Base-by-base conservation (phyloP, 2,329 filamentous ascomycete genomes). In the Keithomyces neogunnii region DNA sequence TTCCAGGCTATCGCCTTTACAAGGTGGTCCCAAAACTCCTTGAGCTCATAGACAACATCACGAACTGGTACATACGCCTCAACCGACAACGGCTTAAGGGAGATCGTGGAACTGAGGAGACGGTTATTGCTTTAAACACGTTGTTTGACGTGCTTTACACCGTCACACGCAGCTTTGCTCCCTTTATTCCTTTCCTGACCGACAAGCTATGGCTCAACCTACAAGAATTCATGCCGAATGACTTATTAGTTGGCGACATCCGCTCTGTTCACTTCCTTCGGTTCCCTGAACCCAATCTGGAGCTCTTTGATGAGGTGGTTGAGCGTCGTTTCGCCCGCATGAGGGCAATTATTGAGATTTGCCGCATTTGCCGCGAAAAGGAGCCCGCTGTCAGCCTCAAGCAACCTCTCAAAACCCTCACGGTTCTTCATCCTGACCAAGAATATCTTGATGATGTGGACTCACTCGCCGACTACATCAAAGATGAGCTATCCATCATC, bases 21-120 rank as follows among this genome's bases (percentile, higher is more conserved):
- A 97, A 92, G 1, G 92, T 97, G 44, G 90, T 96, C 44, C 91
- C 91, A 6, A 80, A 88, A 56, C 73, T 97, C 54, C 78, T 95
- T 19, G 80, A 79, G 52, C 79, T 95, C 62, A 95, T 96, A 57
- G 92, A 96, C 63, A 90, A 95, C 70, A 90, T 88, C 3, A 96
- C 91, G 13, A 97, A 97, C 70, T 96, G 91, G 91, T 96, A 96
- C 71, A 96, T 96, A 66, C 82, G 90, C 54, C 95, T 96, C 75
- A 96, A 96, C 74, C 81, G 91, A 50, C 88, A 88, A 68, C 83
- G 91, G 50, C 76, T 96, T 58, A 96, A 96, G 81, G 91, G 91
- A 43, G 90, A 95, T 65, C 84, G 89, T 57, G 89, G 90, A n/a
- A 69, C 89, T 29, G 80, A 91, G 11, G 93, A 97, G 65, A 96